phyloP scores from a whole-genome alignment of 176 grass and related monocot species.

The Oryza meridionalis region DNA sequence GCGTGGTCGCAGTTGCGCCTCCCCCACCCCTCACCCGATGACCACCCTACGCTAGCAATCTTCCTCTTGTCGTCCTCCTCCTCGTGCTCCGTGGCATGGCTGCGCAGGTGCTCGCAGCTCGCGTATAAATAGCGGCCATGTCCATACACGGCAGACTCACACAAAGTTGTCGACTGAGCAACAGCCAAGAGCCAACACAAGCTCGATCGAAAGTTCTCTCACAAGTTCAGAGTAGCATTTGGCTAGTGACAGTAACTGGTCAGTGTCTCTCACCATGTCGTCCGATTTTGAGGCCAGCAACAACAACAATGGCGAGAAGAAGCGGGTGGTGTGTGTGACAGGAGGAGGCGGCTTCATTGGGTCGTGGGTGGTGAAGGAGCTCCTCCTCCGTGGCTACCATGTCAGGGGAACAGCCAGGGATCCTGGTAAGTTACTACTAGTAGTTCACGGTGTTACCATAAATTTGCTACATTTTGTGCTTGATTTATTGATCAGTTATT shows the following conservation, averaged over 20 bases:
- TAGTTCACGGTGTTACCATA: too few species aligned
- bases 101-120: too few species aligned
- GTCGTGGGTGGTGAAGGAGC: conserved; percentile 54
- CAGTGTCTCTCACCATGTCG: conserved; percentile 14
- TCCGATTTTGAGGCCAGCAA: not conserved
- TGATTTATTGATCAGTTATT: not conserved
- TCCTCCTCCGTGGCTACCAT: conserved; percentile 48
- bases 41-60: not conserved
- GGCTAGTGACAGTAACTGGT: not conserved
- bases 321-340: conserved; percentile 51
- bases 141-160: not conserved
- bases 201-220: not conserved
- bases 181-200: not conserved
- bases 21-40: not conserved
- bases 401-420: conserved; percentile 60
- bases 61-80: not conserved
- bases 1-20: not conserved
- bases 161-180: too few species aligned
- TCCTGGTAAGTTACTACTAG: conserved; percentile 8
- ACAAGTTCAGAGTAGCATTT: not conserved
- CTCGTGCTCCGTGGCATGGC: not conserved
- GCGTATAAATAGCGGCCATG: conserved; percentile 12
- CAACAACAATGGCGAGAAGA: not conserved
- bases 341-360: conserved; percentile 61
- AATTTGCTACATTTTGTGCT: not conserved